phyloP scores from a whole-genome alignment of 805 yeast genomes.

The Cyberlindnera misumaiensis region DNA sequence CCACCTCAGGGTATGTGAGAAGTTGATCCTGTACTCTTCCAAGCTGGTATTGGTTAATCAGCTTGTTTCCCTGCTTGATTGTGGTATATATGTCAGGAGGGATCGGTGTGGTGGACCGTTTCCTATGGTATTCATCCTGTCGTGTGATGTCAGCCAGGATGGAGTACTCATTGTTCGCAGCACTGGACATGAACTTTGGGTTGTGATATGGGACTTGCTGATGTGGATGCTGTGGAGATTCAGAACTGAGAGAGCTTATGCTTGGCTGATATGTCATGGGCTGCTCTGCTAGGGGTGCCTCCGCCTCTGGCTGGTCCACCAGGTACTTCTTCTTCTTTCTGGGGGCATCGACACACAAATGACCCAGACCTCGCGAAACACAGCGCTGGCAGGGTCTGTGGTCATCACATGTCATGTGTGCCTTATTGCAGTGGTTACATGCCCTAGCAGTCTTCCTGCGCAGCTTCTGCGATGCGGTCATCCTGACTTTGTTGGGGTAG shows the following conservation, averaged over 20 bases:
- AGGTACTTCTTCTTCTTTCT: slow-evolving; percentile 80
- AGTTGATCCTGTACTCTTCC: slow-evolving; percentile 39
- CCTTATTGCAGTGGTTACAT: slow-evolving; percentile 83
- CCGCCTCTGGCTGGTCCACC: slow-evolving; percentile 38
- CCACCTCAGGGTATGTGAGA: slow-evolving; percentile 54
- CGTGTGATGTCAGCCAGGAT: slow-evolving; percentile 60
- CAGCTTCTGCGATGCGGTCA: not conserved
- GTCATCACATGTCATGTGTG: slow-evolving; percentile 89
- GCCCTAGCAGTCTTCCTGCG: slow-evolving; percentile 78
- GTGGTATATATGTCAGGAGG: slow-evolving; percentile 20
- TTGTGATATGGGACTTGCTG: not conserved
- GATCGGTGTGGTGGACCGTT: slow-evolving; percentile 18
- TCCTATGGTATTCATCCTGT: slow-evolving; percentile 20
- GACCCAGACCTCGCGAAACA: slow-evolving; percentile 55
- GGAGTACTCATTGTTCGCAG: slow-evolving; percentile 69
- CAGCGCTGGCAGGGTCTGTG: slow-evolving; percentile 80
- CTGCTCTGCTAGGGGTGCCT: slow-evolving; percentile 3
- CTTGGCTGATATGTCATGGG: not conserved
- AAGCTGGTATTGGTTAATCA: slow-evolving; percentile 62
- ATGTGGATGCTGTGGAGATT: slow-evolving; percentile 2
- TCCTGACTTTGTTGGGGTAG: not conserved
- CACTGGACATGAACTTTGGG: slow-evolving; percentile 53
- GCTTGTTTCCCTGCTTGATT: slow-evolving; percentile 44
- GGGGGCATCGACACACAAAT: slow-evolving; percentile 82
- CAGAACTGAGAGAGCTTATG: not conserved